Conservation (phyloP, 2,329 filamentous ascomycete genomes). For the Fusarium agapanthi region DNA sequence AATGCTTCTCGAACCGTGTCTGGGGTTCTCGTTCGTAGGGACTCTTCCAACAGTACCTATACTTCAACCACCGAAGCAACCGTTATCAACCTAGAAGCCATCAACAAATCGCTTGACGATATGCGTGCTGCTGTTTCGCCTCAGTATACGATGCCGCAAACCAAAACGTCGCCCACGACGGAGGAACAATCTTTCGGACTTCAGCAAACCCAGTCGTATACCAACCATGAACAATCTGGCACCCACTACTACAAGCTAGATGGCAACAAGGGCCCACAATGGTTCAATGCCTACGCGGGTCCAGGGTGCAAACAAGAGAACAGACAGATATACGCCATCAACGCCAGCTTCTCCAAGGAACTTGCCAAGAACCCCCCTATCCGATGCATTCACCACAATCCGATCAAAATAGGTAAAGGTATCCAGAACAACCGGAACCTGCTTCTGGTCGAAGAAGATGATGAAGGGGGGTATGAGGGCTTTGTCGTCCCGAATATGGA, state of each 20-base stretch:
- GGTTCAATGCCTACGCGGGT: background rate
- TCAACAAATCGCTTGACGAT: background rate
- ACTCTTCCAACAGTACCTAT: background rate
- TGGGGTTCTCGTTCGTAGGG: background rate
- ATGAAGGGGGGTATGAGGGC: background rate
- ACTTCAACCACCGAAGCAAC: background rate
- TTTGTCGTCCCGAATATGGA: background rate
- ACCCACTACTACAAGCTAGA: background rate
- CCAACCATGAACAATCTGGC: too few relatives aligned
- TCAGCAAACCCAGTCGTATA: accelerated
- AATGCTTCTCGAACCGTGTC: background rate
- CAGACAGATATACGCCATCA: background rate
- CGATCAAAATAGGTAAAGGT: background rate
- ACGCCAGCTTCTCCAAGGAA: background rate
- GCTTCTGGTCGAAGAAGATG: accelerated
- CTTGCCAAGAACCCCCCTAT: background rate
- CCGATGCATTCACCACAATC: background rate
- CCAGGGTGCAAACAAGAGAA: background rate
- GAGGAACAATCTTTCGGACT: background rate
- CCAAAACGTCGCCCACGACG: background rate
- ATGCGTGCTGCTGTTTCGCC: background rate
- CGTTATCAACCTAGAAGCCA: background rate
- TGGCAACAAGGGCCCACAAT: background rate
- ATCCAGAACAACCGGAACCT: background rate
- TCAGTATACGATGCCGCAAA: too few relatives aligned